Evolutionary conservation across 345 rosid genomes (phyloP).

Genomic region (Noccaea bulbosa): DNA sequence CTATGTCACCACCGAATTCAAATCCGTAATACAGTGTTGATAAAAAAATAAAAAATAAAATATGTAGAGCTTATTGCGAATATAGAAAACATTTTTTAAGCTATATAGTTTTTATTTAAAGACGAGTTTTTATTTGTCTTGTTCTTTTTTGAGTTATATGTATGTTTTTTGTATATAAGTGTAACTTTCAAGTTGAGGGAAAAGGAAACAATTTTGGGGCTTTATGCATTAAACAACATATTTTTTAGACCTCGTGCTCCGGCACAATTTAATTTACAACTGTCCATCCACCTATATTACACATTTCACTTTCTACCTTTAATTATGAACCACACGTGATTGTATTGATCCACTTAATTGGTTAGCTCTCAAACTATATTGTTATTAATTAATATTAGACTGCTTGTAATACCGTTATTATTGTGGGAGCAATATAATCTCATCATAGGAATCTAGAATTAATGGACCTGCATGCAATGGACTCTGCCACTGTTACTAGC

Average conservation of each 20-base stretch:
- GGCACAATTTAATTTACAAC: not conserved
- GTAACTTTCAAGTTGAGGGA: not conserved
- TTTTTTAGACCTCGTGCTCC: not conserved
- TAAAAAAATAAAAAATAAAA: not conserved
- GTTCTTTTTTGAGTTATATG: not conserved
- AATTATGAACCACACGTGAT: constrained; percentile 9
- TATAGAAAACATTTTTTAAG: not conserved
- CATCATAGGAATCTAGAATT: not conserved
- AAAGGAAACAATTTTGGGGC: not conserved
- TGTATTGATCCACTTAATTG: constrained; percentile 19
- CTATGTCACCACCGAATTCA: not conserved
- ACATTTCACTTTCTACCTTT: not conserved
- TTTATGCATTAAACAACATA: not conserved
- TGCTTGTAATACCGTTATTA: not conserved
- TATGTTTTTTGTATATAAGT: not conserved
- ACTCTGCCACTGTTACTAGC: constrained; percentile 45
- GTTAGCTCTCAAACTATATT: constrained; percentile 19
- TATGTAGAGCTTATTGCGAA: not conserved
- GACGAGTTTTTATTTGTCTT: not conserved
- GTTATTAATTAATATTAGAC: constrained; percentile 4
- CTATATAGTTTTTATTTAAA: not conserved
- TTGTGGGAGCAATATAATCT: not conserved
- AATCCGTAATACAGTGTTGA: not conserved
- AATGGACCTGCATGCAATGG: constrained; percentile 44
- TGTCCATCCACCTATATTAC: too few relatives aligned